Evolutionary conservation across 1,139 yeast species (phyloP).

Genomic region (Magnusiomyces tetraspermus): DNA sequence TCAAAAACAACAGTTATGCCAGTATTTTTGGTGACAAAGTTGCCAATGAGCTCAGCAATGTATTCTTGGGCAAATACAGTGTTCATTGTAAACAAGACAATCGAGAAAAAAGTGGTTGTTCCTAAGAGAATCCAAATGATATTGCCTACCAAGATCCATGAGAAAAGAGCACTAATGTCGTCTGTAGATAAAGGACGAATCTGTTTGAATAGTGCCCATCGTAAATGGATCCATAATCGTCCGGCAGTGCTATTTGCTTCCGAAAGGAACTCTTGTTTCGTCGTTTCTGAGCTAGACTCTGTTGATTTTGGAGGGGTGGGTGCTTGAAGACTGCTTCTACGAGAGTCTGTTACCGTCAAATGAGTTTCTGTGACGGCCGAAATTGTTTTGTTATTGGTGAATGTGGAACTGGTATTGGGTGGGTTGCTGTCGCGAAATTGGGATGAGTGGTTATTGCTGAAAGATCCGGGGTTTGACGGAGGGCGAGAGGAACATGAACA

Average conservation of each 20-base stretch:
- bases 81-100: slow-evolving; percentile 67
- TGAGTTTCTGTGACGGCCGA: neutral
- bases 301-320: neutral
- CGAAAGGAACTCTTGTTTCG: slow-evolving; percentile 44
- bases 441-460: neutral
- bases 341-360: neutral
- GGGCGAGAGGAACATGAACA: no score
- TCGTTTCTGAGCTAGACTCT: slow-evolving; percentile 20
- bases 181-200: slow-evolving; percentile 75
- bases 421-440: neutral
- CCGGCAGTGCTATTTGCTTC: slow-evolving; percentile 43
- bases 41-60: slow-evolving; percentile 74
- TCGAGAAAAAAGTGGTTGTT: slow-evolving; percentile 81
- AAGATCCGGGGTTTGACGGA: no score
- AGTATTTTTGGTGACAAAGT: slow-evolving; percentile 71
- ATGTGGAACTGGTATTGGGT: neutral
- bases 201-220: slow-evolving; percentile 59
- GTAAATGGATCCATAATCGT: slow-evolving; percentile 47
- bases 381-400: neutral
- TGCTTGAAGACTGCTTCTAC: neutral
- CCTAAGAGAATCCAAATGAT: slow-evolving; percentile 67
- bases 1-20: slow-evolving; percentile 86
- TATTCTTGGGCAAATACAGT: slow-evolving; percentile 87
- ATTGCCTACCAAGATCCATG: slow-evolving; percentile 87
- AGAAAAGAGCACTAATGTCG: slow-evolving; percentile 78